These are phyloP conservation scores for Penicillium pulvis DNA, from an alignment of 495 filamentous ascomycete species.

Conservation along the genomic window DNA sequence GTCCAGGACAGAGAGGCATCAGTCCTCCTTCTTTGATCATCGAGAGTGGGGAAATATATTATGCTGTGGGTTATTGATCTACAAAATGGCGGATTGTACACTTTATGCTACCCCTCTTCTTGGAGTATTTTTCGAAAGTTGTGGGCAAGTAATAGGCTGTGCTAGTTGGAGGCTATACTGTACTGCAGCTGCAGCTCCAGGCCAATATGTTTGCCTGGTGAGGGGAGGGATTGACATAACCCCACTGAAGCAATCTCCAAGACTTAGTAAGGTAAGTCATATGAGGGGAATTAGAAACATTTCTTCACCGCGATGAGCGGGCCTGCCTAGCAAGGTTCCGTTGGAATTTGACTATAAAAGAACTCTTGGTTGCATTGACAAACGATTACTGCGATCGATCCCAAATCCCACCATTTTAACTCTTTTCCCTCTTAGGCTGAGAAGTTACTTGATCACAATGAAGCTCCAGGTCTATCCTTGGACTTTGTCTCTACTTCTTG, in stretches of 20 bases:
- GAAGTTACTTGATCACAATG: neutral
- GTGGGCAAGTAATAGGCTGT: neutral
- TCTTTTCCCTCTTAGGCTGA: neutral
- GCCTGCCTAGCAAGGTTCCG: too few relatives aligned
- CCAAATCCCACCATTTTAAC: neutral
- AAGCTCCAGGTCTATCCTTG: neutral
- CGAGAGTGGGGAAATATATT: neutral
- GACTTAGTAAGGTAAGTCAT: neutral
- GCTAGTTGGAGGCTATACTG: neutral
- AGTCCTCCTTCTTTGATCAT: neutral
- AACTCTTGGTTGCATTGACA: neutral
- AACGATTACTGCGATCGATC: neutral
- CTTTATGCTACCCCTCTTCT: neutral
- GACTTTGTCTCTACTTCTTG: neutral
- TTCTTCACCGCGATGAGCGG: neutral
- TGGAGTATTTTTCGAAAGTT: neutral
- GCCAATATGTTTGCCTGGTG: neutral
- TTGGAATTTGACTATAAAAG: neutral
- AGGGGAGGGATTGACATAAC: neutral
- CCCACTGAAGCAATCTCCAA: neutral
- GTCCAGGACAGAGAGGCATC: too few relatives aligned
- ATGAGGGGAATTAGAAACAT: neutral
- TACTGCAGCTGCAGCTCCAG: neutral
- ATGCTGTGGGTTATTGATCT: neutral
- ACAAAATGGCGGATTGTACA: neutral